Conservation (phyloP, 176 grass and related monocot genomes). For the maize (Zea mays) region DNA sequence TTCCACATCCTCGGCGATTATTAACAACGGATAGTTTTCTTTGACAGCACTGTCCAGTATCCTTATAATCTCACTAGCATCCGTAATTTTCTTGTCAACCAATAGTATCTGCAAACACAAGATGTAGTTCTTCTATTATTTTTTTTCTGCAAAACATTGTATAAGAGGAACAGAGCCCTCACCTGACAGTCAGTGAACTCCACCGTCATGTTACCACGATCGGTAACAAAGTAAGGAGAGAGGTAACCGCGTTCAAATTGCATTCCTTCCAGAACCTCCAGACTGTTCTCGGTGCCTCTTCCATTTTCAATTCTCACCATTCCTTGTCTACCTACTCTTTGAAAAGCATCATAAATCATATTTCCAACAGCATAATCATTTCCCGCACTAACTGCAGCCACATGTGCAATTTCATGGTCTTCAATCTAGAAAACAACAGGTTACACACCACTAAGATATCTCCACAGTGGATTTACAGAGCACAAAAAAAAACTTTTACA, state of each 20-base stretch:
- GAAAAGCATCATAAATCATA: slow-evolving; percentile 79
- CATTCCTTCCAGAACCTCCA: slow-evolving; percentile 86
- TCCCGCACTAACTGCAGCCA: slow-evolving; percentile 89
- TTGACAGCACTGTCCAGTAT: slow-evolving; percentile 78
- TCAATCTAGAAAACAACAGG: slow-evolving; percentile 54
- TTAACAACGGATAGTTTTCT: slow-evolving; percentile 76
- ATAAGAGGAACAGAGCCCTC: not conserved
- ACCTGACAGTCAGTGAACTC: slow-evolving; percentile 81
- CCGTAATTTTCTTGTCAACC: slow-evolving; percentile 81
- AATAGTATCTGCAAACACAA: slow-evolving; percentile 70
- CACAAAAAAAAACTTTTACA: not conserved
- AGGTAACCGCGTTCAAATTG: slow-evolving; percentile 88
- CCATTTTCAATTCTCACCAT: slow-evolving; percentile 85
- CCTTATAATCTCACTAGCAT: slow-evolving; percentile 78
- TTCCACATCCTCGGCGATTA: slow-evolving; percentile 85
- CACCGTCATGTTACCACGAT: slow-evolving; percentile 66
- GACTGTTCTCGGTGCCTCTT: slow-evolving; percentile 58
- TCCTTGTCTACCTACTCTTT: slow-evolving; percentile 82
- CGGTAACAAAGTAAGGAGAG: slow-evolving; percentile 80
- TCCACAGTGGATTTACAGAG: not conserved
- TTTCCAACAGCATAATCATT: slow-evolving; percentile 73
- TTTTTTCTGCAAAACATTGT: slow-evolving; percentile 16
- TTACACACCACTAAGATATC: slow-evolving; percentile 5
- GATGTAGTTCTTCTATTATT: slow-evolving; percentile 9
- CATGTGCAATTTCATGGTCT: slow-evolving; percentile 78